Evolutionary conservation across 768 basidiomycete species (phyloP).

Genomic region (Butyriboletus loyo): DNA sequence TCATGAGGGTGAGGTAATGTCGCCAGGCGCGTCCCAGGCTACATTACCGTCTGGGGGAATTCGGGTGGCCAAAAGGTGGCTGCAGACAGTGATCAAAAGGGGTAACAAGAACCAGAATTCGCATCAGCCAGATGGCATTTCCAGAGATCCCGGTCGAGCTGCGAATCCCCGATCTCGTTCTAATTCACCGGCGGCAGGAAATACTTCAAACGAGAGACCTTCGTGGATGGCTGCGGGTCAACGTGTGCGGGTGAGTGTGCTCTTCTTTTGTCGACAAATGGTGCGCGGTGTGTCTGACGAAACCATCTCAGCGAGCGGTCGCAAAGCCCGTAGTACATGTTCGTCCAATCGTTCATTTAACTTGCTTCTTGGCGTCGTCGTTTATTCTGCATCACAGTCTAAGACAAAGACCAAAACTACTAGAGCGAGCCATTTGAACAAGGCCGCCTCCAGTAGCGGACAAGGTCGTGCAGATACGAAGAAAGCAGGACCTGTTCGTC

Average conservation of each 20-base stretch:
- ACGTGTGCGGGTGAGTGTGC: background rate
- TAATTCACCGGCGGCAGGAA: background rate
- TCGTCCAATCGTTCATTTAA: background rate
- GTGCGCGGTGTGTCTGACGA: background rate
- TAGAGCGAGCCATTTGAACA: background rate
- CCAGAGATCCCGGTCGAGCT: too few relatives aligned
- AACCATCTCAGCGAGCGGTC: too few relatives aligned
- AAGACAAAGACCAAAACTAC: background rate
- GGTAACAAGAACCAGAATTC: too few relatives aligned
- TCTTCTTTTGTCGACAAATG: background rate
- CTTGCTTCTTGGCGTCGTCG: background rate
- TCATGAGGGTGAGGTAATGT: too few relatives aligned
- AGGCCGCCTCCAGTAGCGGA: background rate
- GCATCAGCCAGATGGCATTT: too few relatives aligned
- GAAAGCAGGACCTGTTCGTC: background rate
- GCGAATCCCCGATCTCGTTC: too few relatives aligned
- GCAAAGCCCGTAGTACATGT: background rate
- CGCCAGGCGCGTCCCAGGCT: too few relatives aligned
- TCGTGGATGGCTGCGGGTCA: background rate
- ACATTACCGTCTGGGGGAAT: too few relatives aligned
- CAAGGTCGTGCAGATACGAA: background rate
- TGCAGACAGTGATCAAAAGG: too few relatives aligned
- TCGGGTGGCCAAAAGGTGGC: too few relatives aligned
- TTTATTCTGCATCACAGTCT: background rate
- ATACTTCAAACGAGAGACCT: background rate